Percentiles rank a stretch among this genome's conserved stretches.
Evolutionary conservation across 2,329 filamentous ascomycete species (phyloP).

Genomic region (Fusarium sp.): DNA sequence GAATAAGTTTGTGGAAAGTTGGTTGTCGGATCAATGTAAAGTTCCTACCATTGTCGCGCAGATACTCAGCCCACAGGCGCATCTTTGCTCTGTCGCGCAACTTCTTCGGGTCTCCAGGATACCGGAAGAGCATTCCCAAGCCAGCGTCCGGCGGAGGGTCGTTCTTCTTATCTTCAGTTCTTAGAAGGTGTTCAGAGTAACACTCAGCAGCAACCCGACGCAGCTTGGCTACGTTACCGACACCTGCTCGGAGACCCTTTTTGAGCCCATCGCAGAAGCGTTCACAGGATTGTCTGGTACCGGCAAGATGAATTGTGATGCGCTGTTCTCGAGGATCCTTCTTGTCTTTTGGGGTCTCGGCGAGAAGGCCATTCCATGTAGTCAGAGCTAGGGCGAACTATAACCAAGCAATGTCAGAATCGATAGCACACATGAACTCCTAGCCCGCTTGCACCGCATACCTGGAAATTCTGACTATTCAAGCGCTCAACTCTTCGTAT

Average conservation of each 20-base stretch:
- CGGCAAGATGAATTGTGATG: constrained; percentile 90
- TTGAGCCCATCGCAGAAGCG: constrained; percentile 97
- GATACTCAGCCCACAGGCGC: constrained; percentile 95
- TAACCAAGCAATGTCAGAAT: constrained; percentile 10
- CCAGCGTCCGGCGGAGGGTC: constrained; percentile 82
- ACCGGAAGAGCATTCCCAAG: constrained; percentile 90
- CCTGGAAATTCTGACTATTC: constrained; percentile 88
- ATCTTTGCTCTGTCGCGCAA: constrained; percentile 96
- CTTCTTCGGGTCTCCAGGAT: constrained; percentile 94
- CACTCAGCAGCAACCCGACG: constrained; percentile 83
- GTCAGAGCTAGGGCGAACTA: constrained; percentile 93
- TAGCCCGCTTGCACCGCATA: constrained; percentile 46
- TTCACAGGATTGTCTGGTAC: constrained; percentile 89
- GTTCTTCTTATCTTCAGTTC: constrained; percentile 70
- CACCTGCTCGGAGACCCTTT: constrained; percentile 84
- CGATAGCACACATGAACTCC: background rate
- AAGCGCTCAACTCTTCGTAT: constrained; percentile 92
- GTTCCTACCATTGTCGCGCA: constrained; percentile 94
- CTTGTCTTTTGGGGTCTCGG: constrained; percentile 64
- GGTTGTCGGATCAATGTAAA: constrained; percentile 92
- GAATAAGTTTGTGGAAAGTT: constrained; percentile 96
- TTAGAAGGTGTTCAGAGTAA: constrained; percentile 88
- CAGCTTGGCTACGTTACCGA: constrained; percentile 88
- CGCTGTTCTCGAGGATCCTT: constrained; percentile 74
- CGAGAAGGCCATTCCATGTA: constrained; percentile 84